These are phyloP conservation scores for Microsporum canis DNA, from an alignment of 2,329 filamentous ascomycete species.

Conservation along the genomic window DNA sequence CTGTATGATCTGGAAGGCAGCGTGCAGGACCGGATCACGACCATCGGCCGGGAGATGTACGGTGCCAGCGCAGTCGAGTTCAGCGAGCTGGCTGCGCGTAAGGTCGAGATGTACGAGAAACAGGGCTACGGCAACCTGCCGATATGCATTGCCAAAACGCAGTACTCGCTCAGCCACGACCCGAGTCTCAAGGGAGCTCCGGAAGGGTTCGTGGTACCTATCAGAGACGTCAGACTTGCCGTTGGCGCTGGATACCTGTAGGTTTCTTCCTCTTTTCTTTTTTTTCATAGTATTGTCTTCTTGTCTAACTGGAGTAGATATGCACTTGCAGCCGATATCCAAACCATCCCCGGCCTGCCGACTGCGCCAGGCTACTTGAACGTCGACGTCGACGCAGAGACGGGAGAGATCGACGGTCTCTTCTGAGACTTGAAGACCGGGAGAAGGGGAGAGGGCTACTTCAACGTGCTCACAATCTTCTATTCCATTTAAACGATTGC, in stretches of 20 bases:
- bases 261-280: conserved; percentile 29
- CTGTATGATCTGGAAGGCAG: conserved; percentile 70
- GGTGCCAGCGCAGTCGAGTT: conserved; percentile 83
- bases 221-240: conserved; percentile 85
- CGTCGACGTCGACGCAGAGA: conserved; percentile 70
- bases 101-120: conserved; percentile 86
- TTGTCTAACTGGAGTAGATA: conserved; percentile 45
- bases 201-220: conserved; percentile 85
- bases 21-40: conserved; percentile 80
- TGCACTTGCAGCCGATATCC: conserved; percentile 90
- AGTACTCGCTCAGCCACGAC: conserved; percentile 92
- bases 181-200: conserved; percentile 89
- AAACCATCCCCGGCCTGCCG: conserved; percentile 91
- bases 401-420: conserved; percentile 75
- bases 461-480: background rate
- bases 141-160: conserved; percentile 96
- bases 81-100: conserved; percentile 85
- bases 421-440: conserved; percentile 48
- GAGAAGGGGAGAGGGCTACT: background rate
- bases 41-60: conserved; percentile 88
- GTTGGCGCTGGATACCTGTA: conserved; percentile 86
- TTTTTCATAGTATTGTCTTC: background rate
- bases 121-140: conserved; percentile 89
- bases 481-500: background rate
- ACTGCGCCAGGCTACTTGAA: conserved; percentile 94